Base-by-base conservation (phyloP, 352 stramenopile species). In the Discostella stelligera region DNA sequence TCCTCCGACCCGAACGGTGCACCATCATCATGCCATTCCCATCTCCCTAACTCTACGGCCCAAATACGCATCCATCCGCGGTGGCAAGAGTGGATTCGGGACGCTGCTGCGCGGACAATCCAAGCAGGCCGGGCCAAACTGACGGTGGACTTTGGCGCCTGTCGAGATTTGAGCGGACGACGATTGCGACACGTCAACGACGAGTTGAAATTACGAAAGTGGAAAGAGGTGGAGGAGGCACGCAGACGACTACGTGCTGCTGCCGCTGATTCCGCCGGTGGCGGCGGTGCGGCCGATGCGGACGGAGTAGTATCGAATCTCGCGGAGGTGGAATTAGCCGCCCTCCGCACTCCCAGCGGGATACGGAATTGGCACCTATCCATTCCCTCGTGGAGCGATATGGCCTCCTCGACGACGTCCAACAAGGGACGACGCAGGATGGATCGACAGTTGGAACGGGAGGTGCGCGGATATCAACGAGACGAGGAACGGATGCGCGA, bases 61-160 rank as follows among this genome's bases (percentile, higher is more conserved):
- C 18, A 66, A 59, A 20, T 59, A 76, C 59, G 55, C 67, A 6
- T 14, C 9, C 25, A 54, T 82, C 16, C 67, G 23, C 7, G 76
- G 82, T 60, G 84, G 84, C n/a, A 84, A 92, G 63, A 86, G 88
- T 44, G 88, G 88, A 21, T 93, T 93, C 62, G 88, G 88, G 30
- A 91, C 88, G 0, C 71, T 92, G 0, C 71, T 93, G 16, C 92
- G 92, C 50, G 83, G 85, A n/a, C 82, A 89, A 60, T 88, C 86
- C 14, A 83, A 89, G 63, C 84, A 93, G 76, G 86, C 85, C 10
- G 88, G 9, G 83, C 82, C 16, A 90, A 90, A 41, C 75, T 77
- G n/a, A 95, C 91, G 0, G 87, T 89, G 9, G 89, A 97, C 66
- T 97, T 97, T 87, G 93, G 93, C 23, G 93, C 93, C 0, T 97